Evolutionary conservation across 2,329 filamentous ascomycete genomes (phyloP), one percentile per base, ranked within the genome.

Genomic region (Fusarium palustre): DNA sequence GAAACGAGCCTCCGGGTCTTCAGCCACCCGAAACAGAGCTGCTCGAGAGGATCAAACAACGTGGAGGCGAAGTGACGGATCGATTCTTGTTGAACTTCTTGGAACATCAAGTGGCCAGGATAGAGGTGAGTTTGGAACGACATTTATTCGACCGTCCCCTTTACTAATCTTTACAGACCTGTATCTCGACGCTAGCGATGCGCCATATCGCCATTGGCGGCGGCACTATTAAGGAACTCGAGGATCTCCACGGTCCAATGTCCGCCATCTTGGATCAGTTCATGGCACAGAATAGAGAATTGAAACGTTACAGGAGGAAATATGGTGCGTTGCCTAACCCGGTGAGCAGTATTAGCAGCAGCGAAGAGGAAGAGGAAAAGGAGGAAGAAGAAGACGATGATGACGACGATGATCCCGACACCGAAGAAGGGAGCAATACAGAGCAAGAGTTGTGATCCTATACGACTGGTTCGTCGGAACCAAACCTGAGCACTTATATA

Each of bases 91-190:
- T 97, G 58, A 94, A 93, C 75, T 93, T 99, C 75, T 87, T 98
- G 79, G 94, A 97, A 78, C 94, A 98, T 77, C 94, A 97, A 85
- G 92, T 99, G 72, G 94, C 92, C 78, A 89, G 96, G 75, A 97
- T 99, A 78, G 96, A 99, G 89, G 94, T 97, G 84, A 81, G 90
- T 53, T 59, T 36, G 94, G 98, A 88, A 93, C 95, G 84, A 81
- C 89, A 16, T 20, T 36, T 12, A 7, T 13, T 22, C 46, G 16
- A 42, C 12, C 33, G 16, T 49, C 28, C n/a, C 24, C 25, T 52
- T 55, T 47, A 49, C 74, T 80, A 71, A 79, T 64, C 16, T 41
- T 18, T 12, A 55, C 71, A 97, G 93, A 91, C 92, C 53, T 96
- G 92, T 76, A 87, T 94, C 72, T 92, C 91, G 33, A 93, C 92